phyloP scores from a whole-genome alignment of 2,329 filamentous ascomycete species.

The Calonectria henricotiae region DNA sequence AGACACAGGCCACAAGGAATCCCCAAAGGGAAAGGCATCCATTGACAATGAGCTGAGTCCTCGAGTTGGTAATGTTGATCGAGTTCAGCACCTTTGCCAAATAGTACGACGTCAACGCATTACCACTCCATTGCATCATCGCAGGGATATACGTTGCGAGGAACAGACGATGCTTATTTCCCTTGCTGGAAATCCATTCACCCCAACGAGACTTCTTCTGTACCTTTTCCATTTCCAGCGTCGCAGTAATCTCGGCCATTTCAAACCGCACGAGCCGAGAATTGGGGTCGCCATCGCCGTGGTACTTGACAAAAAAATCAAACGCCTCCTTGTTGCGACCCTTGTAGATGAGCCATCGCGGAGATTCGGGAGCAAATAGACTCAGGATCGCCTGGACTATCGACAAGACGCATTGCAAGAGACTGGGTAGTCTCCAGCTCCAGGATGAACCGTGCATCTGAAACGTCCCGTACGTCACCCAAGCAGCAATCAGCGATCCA shows the following conservation, averaged over 20 bases:
- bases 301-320: slow-evolving; percentile 47
- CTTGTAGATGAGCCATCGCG: slow-evolving; percentile 51
- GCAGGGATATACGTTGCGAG: slow-evolving; percentile 53
- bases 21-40: slow-evolving; percentile 56
- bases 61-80: slow-evolving; percentile 57
- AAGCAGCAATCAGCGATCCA: slow-evolving; percentile 47
- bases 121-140: slow-evolving; percentile 54
- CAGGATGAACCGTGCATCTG: slow-evolving; percentile 58
- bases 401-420: slow-evolving; percentile 61
- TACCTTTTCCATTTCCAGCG: slow-evolving; percentile 49
- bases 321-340: slow-evolving; percentile 47
- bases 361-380: slow-evolving; percentile 46
- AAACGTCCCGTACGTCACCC: slow-evolving; percentile 61
- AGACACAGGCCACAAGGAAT: slow-evolving; percentile 55
- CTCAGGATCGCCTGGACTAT: slow-evolving; percentile 33
- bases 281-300: slow-evolving; percentile 44
- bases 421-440: slow-evolving; percentile 68
- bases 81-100: slow-evolving; percentile 60
- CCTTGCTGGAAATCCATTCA: slow-evolving; percentile 46
- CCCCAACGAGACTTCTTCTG: slow-evolving; percentile 47
- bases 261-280: slow-evolving; percentile 42
- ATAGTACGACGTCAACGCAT: slow-evolving; percentile 59
- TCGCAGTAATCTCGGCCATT: slow-evolving; percentile 48
- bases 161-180: slow-evolving; percentile 55
- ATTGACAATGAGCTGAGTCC: slow-evolving; percentile 56